Base-by-base conservation (phyloP, 257 asterid species). In the Capsicum baccatum region DNA sequence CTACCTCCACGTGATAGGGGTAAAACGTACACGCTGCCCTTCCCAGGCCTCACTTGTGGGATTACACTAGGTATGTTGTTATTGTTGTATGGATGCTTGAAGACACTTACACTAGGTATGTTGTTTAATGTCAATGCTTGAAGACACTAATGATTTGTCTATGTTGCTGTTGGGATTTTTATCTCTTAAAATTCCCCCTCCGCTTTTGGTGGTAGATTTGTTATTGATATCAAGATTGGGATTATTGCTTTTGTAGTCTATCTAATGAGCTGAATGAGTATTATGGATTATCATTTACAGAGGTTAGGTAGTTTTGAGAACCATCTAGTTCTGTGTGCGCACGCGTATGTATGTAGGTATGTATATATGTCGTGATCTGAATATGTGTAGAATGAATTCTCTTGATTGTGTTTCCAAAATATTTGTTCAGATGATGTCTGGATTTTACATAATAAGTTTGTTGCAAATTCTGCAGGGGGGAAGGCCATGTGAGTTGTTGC, bases 401-500 rank as follows among this genome's bases (percentile, higher is more conserved):
- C 83, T 88, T 86, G 19, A 55, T 62, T 80, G 76, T 55, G 42
- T 64, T 87, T 86, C 83, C 66, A 8, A 48, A 3, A 14, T 73
- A 39, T 74, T 67, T 48, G 21, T 70, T 21, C 74, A 76, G 17
- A 58, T 76, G 33, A 78, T 33, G 14, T 78, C 2, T 78, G 16
- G 50, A 78, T 54, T 33, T 26, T 78, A n/a, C 62, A 26, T 83
- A 59, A 84, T 86, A 71, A 85, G 79, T 82, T 57, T 82, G 62
- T 68, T 85, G 69, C 71, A 52, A 79, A 82, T 71, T 48, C 82
- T 89, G 86, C 93, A 93, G 97, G 92, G 89, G 88, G 87, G 89
- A 90, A 89, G 92, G 94, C 92, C 94, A 91, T 93, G 94, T 89
- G 90, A 94, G 86, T 85, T 89, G 87, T 89, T 86, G 79, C 89